phyloP scores from a whole-genome alignment of 257 asterid species.

The Capsicum rhomboideum region DNA sequence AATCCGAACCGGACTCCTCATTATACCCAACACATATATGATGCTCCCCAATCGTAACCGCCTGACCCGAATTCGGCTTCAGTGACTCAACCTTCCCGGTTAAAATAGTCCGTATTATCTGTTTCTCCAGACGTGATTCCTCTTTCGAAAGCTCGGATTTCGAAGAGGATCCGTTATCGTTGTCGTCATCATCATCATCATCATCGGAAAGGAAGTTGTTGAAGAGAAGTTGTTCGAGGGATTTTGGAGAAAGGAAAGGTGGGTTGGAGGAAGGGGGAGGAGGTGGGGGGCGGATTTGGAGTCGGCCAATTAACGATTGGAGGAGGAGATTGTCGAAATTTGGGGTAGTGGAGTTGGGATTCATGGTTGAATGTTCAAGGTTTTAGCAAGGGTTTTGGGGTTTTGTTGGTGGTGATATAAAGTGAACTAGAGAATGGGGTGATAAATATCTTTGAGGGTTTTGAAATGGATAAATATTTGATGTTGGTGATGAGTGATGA shows the following conservation, averaged over 20 bases:
- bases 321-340: constrained; percentile 81
- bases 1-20: constrained; percentile 61
- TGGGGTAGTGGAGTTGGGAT: constrained; percentile 39
- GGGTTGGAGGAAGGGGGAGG: constrained; percentile 23
- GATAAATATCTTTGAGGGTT: background rate
- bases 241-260: constrained; percentile 32
- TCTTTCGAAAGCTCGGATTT: constrained; percentile 68
- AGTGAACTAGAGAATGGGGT: background rate
- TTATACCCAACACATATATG: constrained; percentile 87
- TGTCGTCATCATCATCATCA: constrained; percentile 37
- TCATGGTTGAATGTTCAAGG: constrained; percentile 26
- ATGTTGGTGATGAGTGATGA: too few species aligned
- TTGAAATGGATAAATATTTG: background rate
- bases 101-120: constrained; percentile 61
- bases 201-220: constrained; percentile 49
- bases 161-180: constrained; percentile 18
- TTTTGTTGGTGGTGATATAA: background rate
- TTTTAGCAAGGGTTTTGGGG: constrained; percentile 28
- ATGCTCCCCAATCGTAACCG: constrained; percentile 71
- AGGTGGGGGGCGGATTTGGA: constrained; percentile 43
- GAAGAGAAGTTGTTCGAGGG: constrained; percentile 70
- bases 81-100: constrained; percentile 50
- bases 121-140: constrained; percentile 77
- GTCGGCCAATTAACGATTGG: constrained; percentile 72
- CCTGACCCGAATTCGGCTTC: constrained; percentile 89